Evolutionary conservation across 1,284 basidiomycete genomes (phyloP), one percentile per base, ranked within the genome.

Genomic region (Austroboletus novae-zelandiae): DNA sequence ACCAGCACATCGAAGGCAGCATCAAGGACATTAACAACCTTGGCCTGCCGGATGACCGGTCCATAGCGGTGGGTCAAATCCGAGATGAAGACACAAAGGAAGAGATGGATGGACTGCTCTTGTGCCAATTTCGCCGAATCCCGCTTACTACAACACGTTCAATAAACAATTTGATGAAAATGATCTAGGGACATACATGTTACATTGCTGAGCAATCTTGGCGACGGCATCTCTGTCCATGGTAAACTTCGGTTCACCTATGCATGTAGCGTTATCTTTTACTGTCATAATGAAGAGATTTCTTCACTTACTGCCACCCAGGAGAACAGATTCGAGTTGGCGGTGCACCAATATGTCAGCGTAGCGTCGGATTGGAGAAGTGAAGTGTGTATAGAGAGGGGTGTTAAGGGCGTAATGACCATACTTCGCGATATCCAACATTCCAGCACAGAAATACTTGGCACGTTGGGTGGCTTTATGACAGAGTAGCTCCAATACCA

Each of bases 341-440:
- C 97, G 92, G 66, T 99, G 97, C 15, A 98, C 95, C 48, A 98
- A 77, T 42, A 99, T 77, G 68, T 99, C 97, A 52, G 96, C 94
- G 65, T 95, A 97, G 32, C 92, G 89, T 52, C 93, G 84, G 59
- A 95, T 93, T 5, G 93, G 92, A 4, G 91, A 94, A 15, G 95
- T 97, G 72, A 98, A 99, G 71, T 99, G 96, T 23, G 95, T 97
- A 76, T 99, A 99, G 45, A 99, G 76, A 9, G 97, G 94, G 8
- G 85, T 77, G 61, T 88, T 96, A 60, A 99, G 77, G 1, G 94
- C 87, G 68, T 92, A 98, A 73, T 99, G 97, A 32, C 82, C 74
- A 68, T 98, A 99, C 74, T 99, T 98, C 40, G 94, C 92, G 65
- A 99, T 99, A 71, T 99, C 97, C 60, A 99, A 79, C 93, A 98